Base-by-base conservation (phyloP, 169 alveolate species). In the Cystoisospora suis region DNA sequence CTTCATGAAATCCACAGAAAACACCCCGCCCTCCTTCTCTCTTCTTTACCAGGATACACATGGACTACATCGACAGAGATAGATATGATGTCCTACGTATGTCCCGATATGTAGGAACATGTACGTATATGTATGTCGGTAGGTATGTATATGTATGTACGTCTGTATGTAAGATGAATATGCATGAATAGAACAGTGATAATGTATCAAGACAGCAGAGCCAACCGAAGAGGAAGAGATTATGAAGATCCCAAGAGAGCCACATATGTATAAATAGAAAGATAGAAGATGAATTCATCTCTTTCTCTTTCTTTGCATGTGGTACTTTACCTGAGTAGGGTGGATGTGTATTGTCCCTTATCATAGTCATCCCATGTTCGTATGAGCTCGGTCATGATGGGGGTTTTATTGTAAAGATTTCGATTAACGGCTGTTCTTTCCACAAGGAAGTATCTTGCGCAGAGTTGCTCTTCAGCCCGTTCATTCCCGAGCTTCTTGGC, bases 371-470 rank as follows among this genome's bases (percentile, higher is more conserved):
- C 53, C 93, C 93, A 89, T 49, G 87, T 42, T 4, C 65, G 40
- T 53, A 89, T 81, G 7, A 89, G 90, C 58, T 89, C 90, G 7
- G 89, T 65, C 65, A 89, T 80, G 89, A 86, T 87, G 77, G 81
- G 49, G 81, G 93, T 89, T 69, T 89, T 81, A 90, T 89, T 89
- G 90, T 69, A 89, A 47, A 81, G 79, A 45, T 89, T 81, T 9
- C 89, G 90, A 81, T 80, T 89, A 87, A 89, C 75, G 53, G 93
- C 93, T n/a, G 90, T 81, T 59, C 93, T 86, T 69, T 89, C 93
- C 53, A 89, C 90, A 20, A 89, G 87, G 46, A 81, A 46, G 36
- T 72, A 80, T 40, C 93, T 38, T 20, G 90, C 69, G 81, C 93
- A 80, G 38, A 89, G 72, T 38, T 81, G 93, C 46, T 80, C 93